Percentiles rank a stretch among this genome's conserved stretches.
phyloP scores from a whole-genome alignment of 768 basidiomycete species.

The Mycena capillaripes region DNA sequence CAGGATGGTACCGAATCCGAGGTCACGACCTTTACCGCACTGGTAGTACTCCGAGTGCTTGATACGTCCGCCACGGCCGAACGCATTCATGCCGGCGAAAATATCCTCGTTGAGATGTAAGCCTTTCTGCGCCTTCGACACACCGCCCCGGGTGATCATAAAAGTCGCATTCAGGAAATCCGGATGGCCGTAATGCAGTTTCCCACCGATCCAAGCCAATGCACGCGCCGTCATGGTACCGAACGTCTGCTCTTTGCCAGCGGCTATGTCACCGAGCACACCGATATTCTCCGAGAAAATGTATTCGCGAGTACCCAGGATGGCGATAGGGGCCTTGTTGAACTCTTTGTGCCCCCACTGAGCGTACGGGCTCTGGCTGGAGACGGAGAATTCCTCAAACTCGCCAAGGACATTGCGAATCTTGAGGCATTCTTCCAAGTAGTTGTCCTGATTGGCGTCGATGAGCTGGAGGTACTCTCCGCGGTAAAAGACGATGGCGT shows the following conservation, averaged over 20 bases:
- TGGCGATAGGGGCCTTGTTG: conserved; percentile 91
- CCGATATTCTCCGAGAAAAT: conserved; percentile 99
- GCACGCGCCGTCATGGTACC: conserved; percentile 98
- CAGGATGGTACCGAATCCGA: conserved; percentile 98
- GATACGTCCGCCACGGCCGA: conserved; percentile 97
- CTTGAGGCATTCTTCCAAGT: conserved; percentile 98
- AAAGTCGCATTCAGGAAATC: conserved; percentile 99
- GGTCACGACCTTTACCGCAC: conserved; percentile 98
- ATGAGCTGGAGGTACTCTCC: conserved; percentile 99
- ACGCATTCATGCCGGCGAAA: conserved; percentile 99
- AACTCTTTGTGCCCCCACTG: conserved; percentile 97
- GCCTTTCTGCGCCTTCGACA: conserved; percentile 99
- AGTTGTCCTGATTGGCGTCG: conserved; percentile 99
- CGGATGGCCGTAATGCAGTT: conserved; percentile 98
- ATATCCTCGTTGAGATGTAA: conserved; percentile 99
- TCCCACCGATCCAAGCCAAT: conserved; percentile 97
- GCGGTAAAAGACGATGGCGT: conserved; percentile 98
- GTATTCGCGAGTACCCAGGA: conserved; percentile 98
- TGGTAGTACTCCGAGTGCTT: conserved; percentile 99
- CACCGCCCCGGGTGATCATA: conserved; percentile 98
- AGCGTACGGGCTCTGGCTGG: conserved; percentile 95
- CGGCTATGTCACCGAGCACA: conserved; percentile 98
- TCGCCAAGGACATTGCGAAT: conserved; percentile 98
- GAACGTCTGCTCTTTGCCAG: conserved; percentile 99
- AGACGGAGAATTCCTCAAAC: conserved; percentile 94